Evolutionary conservation across 192 early-diverging fungal species (phyloP).

Genomic region (Backusella sp.): DNA sequence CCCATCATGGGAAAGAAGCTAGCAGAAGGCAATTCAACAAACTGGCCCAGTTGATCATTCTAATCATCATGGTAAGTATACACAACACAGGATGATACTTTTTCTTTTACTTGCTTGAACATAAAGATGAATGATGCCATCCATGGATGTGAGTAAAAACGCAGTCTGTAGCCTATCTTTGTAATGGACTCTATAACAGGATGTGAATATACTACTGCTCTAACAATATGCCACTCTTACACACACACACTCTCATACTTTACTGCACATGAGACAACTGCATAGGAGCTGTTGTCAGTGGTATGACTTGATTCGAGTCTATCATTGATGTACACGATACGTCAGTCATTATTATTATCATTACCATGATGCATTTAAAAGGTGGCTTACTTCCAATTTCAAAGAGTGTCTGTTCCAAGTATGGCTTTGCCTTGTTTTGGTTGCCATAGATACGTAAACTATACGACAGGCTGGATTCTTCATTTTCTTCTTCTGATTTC

Average conservation of each 20-base stretch:
- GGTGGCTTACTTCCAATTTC: constrained; percentile 16
- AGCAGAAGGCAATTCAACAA: constrained; percentile 20
- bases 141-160: constrained; percentile 28
- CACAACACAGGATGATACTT: too few relatives aligned
- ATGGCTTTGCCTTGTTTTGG: constrained; percentile 11
- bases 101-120: constrained; percentile 14
- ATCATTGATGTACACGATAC: neutral
- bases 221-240: neutral
- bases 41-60: constrained; percentile 10
- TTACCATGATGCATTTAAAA: neutral
- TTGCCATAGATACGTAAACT: constrained; percentile 33
- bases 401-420: constrained; percentile 29
- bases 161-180: constrained; percentile 15
- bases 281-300: constrained; percentile 31
- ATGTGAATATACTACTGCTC: neutral
- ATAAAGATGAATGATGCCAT: constrained; percentile 39
- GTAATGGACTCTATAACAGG: constrained; percentile 1
- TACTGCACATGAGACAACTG: constrained; percentile 34
- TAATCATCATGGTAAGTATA: neutral
- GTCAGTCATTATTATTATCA: neutral
- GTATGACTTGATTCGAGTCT: constrained; percentile 34
- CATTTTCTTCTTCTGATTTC: constrained; percentile 19
- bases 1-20: constrained; percentile 28
- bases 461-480: constrained; percentile 16
- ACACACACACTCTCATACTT: neutral